Evolutionary conservation across 225 moss, liverwort and hornwort species (phyloP).

Genomic region (Asterella californica): DNA sequence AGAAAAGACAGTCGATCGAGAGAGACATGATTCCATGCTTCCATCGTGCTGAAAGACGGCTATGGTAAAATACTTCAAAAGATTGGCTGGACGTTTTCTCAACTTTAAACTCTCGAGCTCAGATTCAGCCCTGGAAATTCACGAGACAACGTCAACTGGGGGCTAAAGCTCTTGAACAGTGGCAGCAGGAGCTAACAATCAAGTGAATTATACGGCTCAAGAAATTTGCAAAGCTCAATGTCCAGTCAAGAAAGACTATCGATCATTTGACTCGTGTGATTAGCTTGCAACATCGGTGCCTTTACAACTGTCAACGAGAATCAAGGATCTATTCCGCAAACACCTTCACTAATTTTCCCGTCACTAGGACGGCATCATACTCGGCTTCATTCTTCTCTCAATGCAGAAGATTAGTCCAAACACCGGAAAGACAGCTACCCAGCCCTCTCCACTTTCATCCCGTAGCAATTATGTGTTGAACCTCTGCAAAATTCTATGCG

Average conservation of each 20-base stretch:
- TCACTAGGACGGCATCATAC: background rate
- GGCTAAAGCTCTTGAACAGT: background rate
- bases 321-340: background rate
- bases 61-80: conserved; percentile 57
- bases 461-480: background rate
- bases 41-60: conserved; percentile 54
- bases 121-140: conserved; percentile 42
- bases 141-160: background rate
- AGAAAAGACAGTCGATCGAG: conserved; percentile 52
- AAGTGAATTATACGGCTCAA: background rate
- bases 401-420: background rate
- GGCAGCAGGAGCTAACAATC: background rate
- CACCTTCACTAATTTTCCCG: background rate
- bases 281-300: too few species aligned
- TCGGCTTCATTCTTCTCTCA: background rate
- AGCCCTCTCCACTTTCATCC: background rate
- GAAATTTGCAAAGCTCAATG: background rate
- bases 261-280: too few species aligned
- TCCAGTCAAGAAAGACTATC: background rate
- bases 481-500: background rate
- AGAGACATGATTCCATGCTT: conserved; percentile 52
- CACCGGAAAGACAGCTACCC: background rate
- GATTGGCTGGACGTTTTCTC: conserved; percentile 55
- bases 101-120: conserved; percentile 69
- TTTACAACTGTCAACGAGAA: background rate